phyloP scores from a whole-genome alignment of 1,139 yeast species.

The Yamadazyma buinensis region DNA sequence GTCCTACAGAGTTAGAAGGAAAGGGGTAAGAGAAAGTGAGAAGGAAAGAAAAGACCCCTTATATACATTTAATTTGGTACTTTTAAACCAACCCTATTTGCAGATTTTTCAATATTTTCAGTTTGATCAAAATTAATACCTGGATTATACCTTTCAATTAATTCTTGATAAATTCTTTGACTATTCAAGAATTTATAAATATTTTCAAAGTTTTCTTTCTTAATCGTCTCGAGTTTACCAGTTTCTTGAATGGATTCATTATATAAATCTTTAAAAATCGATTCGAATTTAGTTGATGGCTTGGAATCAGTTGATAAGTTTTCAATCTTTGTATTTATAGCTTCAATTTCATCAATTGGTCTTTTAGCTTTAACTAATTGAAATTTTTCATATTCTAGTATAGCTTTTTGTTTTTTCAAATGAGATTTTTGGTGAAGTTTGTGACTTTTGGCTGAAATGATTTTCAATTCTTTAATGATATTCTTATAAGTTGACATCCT shows the following conservation, averaged over 20 bases:
- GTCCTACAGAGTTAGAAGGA: no score
- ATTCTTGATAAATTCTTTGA: slow-evolving; percentile 74
- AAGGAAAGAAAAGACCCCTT: no score
- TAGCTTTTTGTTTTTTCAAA: slow-evolving; percentile 46
- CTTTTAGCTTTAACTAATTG: slow-evolving; percentile 42
- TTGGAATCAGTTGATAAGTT: slow-evolving; percentile 16
- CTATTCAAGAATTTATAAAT: slow-evolving; percentile 56
- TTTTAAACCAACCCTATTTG: slow-evolving; percentile 74
- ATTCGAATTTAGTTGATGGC: slow-evolving; percentile 13
- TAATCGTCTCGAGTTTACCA: slow-evolving; percentile 9
- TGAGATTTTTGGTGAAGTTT: slow-evolving; percentile 43
- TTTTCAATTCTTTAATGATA: slow-evolving; percentile 42
- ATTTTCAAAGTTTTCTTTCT: slow-evolving; percentile 39
- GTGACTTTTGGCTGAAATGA: slow-evolving; percentile 40
- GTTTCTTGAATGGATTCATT: slow-evolving; percentile 15
- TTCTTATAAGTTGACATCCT: slow-evolving; percentile 13
- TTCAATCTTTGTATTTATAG: slow-evolving; percentile 28
- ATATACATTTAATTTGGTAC: slow-evolving; percentile 28
- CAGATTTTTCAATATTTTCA: slow-evolving; percentile 76
- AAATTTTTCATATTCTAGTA: slow-evolving; percentile 52
- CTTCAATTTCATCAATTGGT: slow-evolving; percentile 27
- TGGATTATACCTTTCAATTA: slow-evolving; percentile 83
- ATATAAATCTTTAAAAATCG: slow-evolving; percentile 22
- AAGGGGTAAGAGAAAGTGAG: no score
- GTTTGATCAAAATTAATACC: slow-evolving; percentile 74